Base-by-base conservation (phyloP, 2,329 filamentous ascomycete species). In the Colletotrichum truncatum region DNA sequence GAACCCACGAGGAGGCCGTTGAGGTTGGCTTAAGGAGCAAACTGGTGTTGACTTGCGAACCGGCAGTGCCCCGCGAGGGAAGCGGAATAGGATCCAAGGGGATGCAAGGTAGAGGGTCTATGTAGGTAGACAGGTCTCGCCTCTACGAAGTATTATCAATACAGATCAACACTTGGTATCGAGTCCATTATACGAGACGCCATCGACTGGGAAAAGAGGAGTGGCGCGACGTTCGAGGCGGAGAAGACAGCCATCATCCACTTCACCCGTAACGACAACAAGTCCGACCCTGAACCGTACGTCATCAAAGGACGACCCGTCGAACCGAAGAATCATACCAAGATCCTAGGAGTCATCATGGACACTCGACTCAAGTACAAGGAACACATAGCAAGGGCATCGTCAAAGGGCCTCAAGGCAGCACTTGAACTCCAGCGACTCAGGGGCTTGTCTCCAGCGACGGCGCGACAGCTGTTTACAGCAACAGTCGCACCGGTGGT, bases 161-260 rank as follows among this genome's bases (percentile, higher is more conserved):
- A 53, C 21, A 53, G 32, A 25, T 28, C 18, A 26, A 28, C 30
- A 39, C 21, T 26, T 39, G 11, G 34, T n/a, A n/a, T n/a, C n/a
- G n/a, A n/a, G n/a, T n/a, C n/a, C n/a, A n/a, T n/a, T n/a, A n/a
- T n/a, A n/a, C n/a, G n/a, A n/a, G n/a, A n/a, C n/a, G n/a, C n/a
- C n/a, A n/a, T 70, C 16, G 56, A 67, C 6, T 74, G 62, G 69
- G 70, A 72, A 48, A 62, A 39, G 28, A 48, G 67, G 25, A 75
- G 72, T 32, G 67, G 72, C 10, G 68, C 70, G 32, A 72, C 68
- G 6, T 73, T 75, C 26, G 64, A 72, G 60, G 55, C 52, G 18
- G 68, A 71, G 6, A 74, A 72, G 64, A 74, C 70, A 21, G 57
- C 65, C 9, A 67, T 73, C 34, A 71, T 73, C 7, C 59, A 71